Conservation (phyloP, 2,329 filamentous ascomycete genomes). For the Graphilbum ipis-grandicollis region DNA sequence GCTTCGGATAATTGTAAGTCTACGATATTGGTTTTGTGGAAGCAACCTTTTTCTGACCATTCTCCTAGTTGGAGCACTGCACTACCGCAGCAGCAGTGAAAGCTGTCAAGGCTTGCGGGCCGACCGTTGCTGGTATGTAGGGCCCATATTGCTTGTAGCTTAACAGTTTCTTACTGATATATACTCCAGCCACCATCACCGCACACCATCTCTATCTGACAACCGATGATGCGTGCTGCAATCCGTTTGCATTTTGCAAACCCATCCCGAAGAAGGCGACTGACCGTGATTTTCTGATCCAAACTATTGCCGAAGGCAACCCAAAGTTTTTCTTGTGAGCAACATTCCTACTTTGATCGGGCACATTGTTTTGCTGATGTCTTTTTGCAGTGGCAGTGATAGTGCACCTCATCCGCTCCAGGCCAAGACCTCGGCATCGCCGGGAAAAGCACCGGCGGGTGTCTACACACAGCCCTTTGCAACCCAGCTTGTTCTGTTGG, state of each 20-base stretch:
- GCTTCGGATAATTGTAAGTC: conserved; percentile 37
- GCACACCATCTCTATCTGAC: conserved; percentile 66
- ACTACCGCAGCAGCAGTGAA: conserved; percentile 68
- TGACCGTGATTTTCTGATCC: conserved; percentile 55
- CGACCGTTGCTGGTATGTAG: conserved; percentile 43
- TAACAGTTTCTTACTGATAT: not conserved
- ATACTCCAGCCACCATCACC: conserved; percentile 51
- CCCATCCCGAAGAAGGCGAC: conserved; percentile 57
- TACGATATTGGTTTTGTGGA: not conserved
- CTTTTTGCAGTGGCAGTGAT: conserved; percentile 32
- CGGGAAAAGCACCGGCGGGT: conserved; percentile 46
- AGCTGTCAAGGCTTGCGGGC: conserved; percentile 59
- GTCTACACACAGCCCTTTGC: conserved; percentile 67
- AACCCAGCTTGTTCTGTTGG: conserved; percentile 37
- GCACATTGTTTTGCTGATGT: conserved; percentile 8
- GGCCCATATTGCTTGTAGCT: conserved; percentile 10
- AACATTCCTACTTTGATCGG: not conserved
- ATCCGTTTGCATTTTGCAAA: conserved; percentile 33
- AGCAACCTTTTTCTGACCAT: not conserved
- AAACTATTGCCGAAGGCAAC: conserved; percentile 39
- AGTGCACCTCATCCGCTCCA: conserved; percentile 47
- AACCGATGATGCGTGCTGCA: conserved; percentile 9
- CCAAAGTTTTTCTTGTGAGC: conserved; percentile 45
- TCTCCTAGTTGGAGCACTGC: conserved; percentile 48
- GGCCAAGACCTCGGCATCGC: conserved; percentile 33